Evolutionary conservation across 164 flowering plant species (phyloP).

Genomic region (Vitis amurensis): DNA sequence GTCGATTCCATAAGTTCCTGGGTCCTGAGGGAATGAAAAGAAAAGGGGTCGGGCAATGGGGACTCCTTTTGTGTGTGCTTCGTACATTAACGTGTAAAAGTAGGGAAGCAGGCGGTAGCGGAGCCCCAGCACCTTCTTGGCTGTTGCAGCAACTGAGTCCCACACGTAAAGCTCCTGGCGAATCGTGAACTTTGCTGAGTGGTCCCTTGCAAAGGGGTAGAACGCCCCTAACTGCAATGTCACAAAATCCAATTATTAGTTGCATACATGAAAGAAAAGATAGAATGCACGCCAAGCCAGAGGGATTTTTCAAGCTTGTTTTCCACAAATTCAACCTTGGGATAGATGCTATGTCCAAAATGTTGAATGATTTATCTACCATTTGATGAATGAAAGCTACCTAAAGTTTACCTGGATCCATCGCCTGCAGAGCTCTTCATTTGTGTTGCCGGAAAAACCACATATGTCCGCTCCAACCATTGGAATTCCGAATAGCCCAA

Average conservation of each 20-base stretch:
- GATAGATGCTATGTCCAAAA: no score
- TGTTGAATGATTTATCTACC: no score
- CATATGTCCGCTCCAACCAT: constrained; percentile 96
- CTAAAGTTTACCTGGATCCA: constrained; percentile 70
- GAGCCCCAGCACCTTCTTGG: constrained; percentile 30
- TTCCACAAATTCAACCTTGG: no score
- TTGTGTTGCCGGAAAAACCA: constrained; percentile 58
- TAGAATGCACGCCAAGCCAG: neutral
- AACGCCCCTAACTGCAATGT: constrained; percentile 74
- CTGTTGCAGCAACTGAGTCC: constrained; percentile 62
- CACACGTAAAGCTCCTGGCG: constrained; percentile 81
- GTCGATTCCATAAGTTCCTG: constrained; percentile 49
- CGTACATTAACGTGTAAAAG: constrained; percentile 66
- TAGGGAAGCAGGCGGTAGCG: constrained; percentile 30
- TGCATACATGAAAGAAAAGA: neutral
- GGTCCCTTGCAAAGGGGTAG: constrained; percentile 83
- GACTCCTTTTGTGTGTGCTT: constrained; percentile 57
- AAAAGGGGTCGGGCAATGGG: constrained; percentile 79
- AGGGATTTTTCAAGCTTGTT: no score
- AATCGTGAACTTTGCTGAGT: constrained; percentile 34
- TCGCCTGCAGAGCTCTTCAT: constrained; percentile 75
- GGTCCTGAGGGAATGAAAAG: constrained; percentile 75
- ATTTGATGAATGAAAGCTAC: neutral
- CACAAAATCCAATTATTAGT: neutral
- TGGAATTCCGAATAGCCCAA: constrained; percentile 78